Percentiles rank a stretch among this genome's conserved stretches.
phyloP scores from a whole-genome alignment of 305 asterid genomes.

The Fraxinus angustifolia region DNA sequence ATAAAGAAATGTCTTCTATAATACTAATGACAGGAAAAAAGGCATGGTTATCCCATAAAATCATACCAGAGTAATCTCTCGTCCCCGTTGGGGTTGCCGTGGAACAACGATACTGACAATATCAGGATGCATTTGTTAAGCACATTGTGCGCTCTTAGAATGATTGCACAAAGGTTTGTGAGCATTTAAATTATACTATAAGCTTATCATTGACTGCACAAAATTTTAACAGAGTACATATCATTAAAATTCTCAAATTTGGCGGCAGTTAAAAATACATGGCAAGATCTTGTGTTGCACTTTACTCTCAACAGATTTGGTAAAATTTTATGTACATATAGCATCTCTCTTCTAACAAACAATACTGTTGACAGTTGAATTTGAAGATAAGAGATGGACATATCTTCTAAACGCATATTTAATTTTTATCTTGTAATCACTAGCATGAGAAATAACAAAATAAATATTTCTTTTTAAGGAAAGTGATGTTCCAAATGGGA shows the following conservation, averaged over 20 bases:
- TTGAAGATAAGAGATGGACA: background rate
- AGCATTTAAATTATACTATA: background rate
- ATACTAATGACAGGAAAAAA: no score
- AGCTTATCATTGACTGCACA: background rate
- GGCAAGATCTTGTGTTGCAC: background rate
- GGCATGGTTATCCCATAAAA: slow-evolving; percentile 17
- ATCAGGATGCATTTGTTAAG: slow-evolving; percentile 57
- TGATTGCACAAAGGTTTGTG: slow-evolving; percentile 48
- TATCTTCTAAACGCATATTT: background rate
- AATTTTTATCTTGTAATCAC: background rate
- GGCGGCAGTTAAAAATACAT: background rate
- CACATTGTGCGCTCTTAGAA: slow-evolving; percentile 57
- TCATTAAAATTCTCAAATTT: background rate
- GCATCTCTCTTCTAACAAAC: no score
- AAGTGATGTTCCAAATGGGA: background rate
- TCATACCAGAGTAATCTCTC: slow-evolving; percentile 61
- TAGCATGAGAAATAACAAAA: background rate
- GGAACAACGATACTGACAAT: slow-evolving; percentile 70
- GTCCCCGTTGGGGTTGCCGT: slow-evolving; percentile 66
- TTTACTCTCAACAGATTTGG: background rate
- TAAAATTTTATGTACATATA: no score
- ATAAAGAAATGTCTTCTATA: slow-evolving; percentile 3
- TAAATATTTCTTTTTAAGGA: background rate
- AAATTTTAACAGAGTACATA: background rate
- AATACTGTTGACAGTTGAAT: background rate